These are phyloP conservation scores for Botrytis medusae DNA, from an alignment of 2,329 filamentous ascomycete genomes.

Conservation along the genomic window DNA sequence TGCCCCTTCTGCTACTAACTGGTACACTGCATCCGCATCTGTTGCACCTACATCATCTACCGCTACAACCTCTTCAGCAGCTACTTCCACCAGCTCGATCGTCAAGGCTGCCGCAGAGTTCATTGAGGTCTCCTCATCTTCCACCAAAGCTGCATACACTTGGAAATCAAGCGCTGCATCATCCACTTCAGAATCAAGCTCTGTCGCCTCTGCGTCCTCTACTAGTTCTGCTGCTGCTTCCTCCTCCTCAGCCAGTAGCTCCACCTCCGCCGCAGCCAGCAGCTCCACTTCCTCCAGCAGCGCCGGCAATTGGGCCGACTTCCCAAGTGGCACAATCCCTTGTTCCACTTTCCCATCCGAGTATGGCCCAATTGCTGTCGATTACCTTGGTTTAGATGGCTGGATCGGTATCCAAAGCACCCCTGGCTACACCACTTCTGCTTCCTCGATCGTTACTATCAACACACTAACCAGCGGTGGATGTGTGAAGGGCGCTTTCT, in stretches of 20 bases:
- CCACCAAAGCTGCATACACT: slow-evolving; percentile 32
- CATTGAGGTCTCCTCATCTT: slow-evolving; percentile 1
- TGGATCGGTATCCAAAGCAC: slow-evolving; percentile 77
- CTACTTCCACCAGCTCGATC: slow-evolving; percentile 24
- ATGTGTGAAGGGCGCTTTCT: slow-evolving; percentile 68
- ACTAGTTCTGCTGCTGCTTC: slow-evolving; percentile 29
- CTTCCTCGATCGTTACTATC: slow-evolving; percentile 62
- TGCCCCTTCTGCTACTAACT: slow-evolving; percentile 46
- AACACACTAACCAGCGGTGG: slow-evolving; percentile 60
- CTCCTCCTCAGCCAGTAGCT: slow-evolving; percentile 23
- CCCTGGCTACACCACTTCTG: slow-evolving; percentile 49
- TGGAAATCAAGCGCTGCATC: slow-evolving; percentile 6
- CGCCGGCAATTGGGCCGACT: slow-evolving; percentile 62
- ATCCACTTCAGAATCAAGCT: slow-evolving; percentile 28
- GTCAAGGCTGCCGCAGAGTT: slow-evolving; percentile 4
- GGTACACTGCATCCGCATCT: slow-evolving; percentile 36
- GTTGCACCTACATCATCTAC: slow-evolving; percentile 30
- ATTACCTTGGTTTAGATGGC: slow-evolving; percentile 68
- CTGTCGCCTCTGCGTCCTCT: slow-evolving; percentile 23
- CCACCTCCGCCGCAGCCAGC: slow-evolving; percentile 24
- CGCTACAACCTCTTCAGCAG: slow-evolving; percentile 37
- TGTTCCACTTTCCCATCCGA: slow-evolving; percentile 75
- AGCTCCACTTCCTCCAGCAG: slow-evolving; percentile 21
- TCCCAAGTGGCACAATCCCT: slow-evolving; percentile 71
- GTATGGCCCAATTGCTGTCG: slow-evolving; percentile 74